Base-by-base conservation (phyloP, 148 eudicot species). In the Polygonum aviculare region DNA sequence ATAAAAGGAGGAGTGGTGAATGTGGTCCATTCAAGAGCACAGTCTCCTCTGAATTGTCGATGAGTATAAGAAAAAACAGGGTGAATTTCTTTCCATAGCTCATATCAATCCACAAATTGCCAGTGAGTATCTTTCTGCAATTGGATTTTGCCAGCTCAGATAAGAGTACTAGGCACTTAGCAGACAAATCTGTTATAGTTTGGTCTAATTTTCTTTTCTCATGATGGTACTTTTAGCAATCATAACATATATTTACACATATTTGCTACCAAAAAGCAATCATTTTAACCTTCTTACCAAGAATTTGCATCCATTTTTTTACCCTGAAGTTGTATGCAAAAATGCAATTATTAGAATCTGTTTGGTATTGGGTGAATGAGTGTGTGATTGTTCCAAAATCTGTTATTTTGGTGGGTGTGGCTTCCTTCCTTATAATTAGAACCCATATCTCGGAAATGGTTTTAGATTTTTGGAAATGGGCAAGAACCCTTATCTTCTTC, bases 71-170 rank as follows among this genome's bases (percentile, higher is more conserved):
- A 7, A 0, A 39, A 26, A 67, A 36, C 31, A 50, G 55, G 16
- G 55, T 50, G 55, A 50, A 50, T 12, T 4, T 3, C 55, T 12
- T 16, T 12, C 4, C 19, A 54, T 26, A 72, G 45, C 33, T 72
- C 54, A 72, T 9, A 70, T 18, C 44, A 67, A 39, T 36, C 47
- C 74, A 26, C 31, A 72, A 47, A 38, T 45, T 39, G 74, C 26
- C 74, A 72, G 50, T 72, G 12, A 72, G 19, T 38, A n/a, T 59
- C 75, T 45, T 78, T 82, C 81, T 78, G 26, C 69, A 45, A 75
- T 71, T 26, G 36, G 70, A 82, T 35, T 75, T 21, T 77, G 86
- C 81, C 86, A 83, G 86, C 81, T 77, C 75, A 67, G 71, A 76
- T 47, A 69, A 45, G 12, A 41, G 8, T 33, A 52, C 21, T 57